phyloP scores from a whole-genome alignment of 495 filamentous ascomycete species.

The Neurospora sp. region DNA sequence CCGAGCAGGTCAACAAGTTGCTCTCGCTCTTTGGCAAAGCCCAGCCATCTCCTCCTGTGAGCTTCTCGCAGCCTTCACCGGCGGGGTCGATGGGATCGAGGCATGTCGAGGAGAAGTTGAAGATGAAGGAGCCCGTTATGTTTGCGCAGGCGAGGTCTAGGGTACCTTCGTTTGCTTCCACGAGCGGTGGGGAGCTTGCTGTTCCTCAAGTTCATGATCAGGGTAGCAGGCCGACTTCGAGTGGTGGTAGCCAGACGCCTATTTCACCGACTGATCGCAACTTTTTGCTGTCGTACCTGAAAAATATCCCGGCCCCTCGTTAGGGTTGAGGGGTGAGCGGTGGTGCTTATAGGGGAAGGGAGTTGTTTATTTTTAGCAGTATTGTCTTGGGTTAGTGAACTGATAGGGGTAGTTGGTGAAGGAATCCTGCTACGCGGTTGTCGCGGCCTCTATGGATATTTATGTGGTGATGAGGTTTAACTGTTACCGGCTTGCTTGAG shows the following conservation, averaged over 20 bases:
- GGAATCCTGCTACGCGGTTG: neutral
- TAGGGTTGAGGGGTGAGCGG: neutral
- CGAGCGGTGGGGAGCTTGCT: slow-evolving; percentile 7
- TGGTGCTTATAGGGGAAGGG: neutral
- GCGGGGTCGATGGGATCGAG: slow-evolving; percentile 21
- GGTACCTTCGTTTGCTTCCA: slow-evolving; percentile 28
- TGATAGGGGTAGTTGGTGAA: neutral
- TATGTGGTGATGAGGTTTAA: neutral
- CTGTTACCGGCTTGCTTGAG: neutral
- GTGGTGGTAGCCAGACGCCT: slow-evolving; percentile 38
- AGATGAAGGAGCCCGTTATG: slow-evolving; percentile 22
- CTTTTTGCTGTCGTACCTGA: slow-evolving; percentile 73
- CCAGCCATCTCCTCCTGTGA: slow-evolving; percentile 8
- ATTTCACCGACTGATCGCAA: slow-evolving; percentile 60
- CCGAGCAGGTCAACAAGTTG: slow-evolving; percentile 56
- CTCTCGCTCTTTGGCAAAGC: slow-evolving; percentile 63
- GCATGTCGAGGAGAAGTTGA: slow-evolving; percentile 36
- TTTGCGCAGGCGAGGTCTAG: slow-evolving; percentile 28
- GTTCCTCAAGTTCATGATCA: slow-evolving; percentile 5
- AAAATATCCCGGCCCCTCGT: slow-evolving; percentile 21
- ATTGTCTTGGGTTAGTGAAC: neutral
- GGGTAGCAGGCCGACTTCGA: slow-evolving; percentile 21
- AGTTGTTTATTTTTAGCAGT: slow-evolving; percentile 1
- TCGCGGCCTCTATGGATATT: neutral
- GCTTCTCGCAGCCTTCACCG: slow-evolving; percentile 16